phyloP scores from a whole-genome alignment of 495 filamentous ascomycete species.

The Talaromyces liani region DNA sequence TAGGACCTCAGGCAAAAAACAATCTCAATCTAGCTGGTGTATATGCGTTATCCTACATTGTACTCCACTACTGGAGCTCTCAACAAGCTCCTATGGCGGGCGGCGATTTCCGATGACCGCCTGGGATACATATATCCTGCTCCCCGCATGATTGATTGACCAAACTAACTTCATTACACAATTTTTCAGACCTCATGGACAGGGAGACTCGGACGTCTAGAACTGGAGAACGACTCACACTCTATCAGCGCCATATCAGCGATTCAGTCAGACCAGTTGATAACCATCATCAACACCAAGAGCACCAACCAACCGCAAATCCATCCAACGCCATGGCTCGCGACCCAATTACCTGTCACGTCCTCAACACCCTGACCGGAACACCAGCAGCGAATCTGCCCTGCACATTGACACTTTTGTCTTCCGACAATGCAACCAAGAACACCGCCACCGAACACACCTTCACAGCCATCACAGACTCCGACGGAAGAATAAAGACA shows the following conservation, averaged over 20 bases:
- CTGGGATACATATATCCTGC: not conserved
- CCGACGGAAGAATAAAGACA: conserved; percentile 74
- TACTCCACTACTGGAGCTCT: not conserved
- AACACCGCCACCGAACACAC: conserved; percentile 24
- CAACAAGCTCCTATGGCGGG: conserved; percentile 2
- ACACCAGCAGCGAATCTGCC: conserved; percentile 51
- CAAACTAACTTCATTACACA: not conserved
- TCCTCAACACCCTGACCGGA: conserved; percentile 61
- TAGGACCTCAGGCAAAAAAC: not conserved
- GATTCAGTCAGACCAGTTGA: not conserved
- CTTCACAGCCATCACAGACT: conserved; percentile 66
- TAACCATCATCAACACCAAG: conserved; percentile 12
- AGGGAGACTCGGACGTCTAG: conserved; percentile 13
- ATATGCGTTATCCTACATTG: not conserved
- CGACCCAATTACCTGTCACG: conserved; percentile 73
- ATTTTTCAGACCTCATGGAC: not conserved
- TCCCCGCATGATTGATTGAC: not conserved
- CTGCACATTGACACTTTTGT: conserved; percentile 46
- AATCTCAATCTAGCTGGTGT: not conserved
- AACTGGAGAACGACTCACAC: conserved; percentile 30
- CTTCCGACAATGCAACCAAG: conserved; percentile 17
- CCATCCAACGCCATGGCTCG: conserved; percentile 60
- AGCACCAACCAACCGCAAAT: not conserved
- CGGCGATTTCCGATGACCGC: conserved; percentile 8
- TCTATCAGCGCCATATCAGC: conserved; percentile 26